A percentile compares a stretch with the other conserved stretches of the same genome.
phyloP scores from a whole-genome alignment of 2,329 filamentous ascomycete species.

The Zopfia rhizophila region DNA sequence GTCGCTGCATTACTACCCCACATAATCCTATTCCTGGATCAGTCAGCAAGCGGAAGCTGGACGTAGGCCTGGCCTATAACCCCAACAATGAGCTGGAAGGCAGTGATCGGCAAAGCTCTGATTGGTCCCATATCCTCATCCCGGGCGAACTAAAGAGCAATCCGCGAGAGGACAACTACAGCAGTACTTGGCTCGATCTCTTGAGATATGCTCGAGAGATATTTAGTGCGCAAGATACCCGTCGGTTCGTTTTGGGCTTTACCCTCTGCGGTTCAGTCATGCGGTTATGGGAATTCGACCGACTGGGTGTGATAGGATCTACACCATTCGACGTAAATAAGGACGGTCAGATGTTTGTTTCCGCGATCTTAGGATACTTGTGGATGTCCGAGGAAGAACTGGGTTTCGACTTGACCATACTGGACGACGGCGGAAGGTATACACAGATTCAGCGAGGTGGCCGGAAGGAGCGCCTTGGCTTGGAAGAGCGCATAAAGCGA shows the following conservation, averaged over 20 bases:
- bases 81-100: constrained; percentile 5
- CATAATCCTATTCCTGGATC: constrained; percentile 19
- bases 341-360: constrained; percentile 52
- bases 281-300: constrained; percentile 59
- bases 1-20: constrained; percentile 14
- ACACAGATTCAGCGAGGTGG: constrained; percentile 9
- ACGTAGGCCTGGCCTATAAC: constrained; percentile 10
- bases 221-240: constrained; percentile 36
- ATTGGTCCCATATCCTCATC: constrained; percentile 18
- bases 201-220: constrained; percentile 57
- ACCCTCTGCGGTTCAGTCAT: constrained; percentile 58
- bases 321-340: constrained; percentile 59
- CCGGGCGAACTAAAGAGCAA: constrained; percentile 58
- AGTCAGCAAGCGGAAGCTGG: constrained; percentile 21
- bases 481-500: constrained; percentile 7
- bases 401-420: constrained; percentile 59
- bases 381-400: constrained; percentile 54
- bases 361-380: constrained; percentile 52
- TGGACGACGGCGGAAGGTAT: constrained; percentile 1
- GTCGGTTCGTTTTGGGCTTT: constrained; percentile 58
- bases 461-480: neutral
- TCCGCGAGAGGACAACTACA: constrained; percentile 48
- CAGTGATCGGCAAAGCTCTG: constrained; percentile 11
- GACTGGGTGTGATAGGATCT: constrained; percentile 57
- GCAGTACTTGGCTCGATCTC: constrained; percentile 45